Conservation (phyloP, 177 flowering plant genomes). For the Vitis hybrid region DNA sequence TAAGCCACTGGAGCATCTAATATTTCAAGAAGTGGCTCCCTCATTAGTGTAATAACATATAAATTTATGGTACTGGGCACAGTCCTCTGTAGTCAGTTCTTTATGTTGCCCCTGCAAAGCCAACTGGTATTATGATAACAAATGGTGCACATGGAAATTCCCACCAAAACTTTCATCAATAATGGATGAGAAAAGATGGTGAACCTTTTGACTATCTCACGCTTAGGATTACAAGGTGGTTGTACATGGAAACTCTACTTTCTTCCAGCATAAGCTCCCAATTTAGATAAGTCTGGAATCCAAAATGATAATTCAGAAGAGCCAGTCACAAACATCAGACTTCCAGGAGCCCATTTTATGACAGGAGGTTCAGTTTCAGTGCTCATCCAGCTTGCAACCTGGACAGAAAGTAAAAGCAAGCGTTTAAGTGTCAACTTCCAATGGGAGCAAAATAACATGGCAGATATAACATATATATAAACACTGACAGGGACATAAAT, state of each 20-base stretch:
- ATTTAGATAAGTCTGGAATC: conserved; percentile 90
- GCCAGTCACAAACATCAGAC: conserved; percentile 92
- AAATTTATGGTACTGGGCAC: too few relatives aligned
- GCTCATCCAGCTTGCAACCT: conserved; percentile 95
- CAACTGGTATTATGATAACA: too few relatives aligned
- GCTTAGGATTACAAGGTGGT: not conserved
- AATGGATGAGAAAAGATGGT: too few relatives aligned
- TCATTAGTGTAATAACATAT: too few relatives aligned
- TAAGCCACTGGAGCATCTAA: not conserved
- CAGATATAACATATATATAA: not conserved
- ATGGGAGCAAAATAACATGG: not conserved
- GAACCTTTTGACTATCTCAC: conserved; percentile 2
- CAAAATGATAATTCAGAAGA: conserved; percentile 92
- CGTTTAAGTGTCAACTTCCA: not conserved
- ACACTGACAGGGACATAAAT: too few relatives aligned
- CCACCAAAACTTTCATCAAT: too few relatives aligned
- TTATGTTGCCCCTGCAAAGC: too few relatives aligned
- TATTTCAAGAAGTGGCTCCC: not conserved
- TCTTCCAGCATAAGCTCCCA: conserved; percentile 80
- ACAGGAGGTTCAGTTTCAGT: conserved; percentile 86
- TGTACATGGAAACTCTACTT: conserved; percentile 35
- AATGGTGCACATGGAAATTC: too few relatives aligned
- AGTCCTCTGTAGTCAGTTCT: too few relatives aligned
- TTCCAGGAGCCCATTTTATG: conserved; percentile 95
- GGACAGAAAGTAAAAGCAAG: conserved; percentile 13